Conservation (phyloP, 306 rosid species). For the Citrullus mucosospermus region DNA sequence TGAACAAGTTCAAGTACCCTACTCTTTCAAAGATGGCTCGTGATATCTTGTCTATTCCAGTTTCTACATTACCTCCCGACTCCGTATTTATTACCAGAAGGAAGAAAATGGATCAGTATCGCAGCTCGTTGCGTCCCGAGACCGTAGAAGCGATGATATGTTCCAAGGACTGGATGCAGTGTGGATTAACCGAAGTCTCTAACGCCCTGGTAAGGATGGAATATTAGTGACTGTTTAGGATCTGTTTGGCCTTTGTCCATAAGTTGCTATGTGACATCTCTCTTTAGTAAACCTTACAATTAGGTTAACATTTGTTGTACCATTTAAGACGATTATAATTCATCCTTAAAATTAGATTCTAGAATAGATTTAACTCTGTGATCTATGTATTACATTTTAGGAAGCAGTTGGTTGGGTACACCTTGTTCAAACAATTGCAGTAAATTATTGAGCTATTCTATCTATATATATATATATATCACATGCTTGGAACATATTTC, state of each 20-base stretch:
- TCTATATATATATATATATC: neutral
- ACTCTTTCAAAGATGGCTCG: constrained; percentile 94
- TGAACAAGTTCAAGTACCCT: constrained; percentile 82
- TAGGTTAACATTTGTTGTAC: constrained; percentile 6
- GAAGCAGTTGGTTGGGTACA: neutral
- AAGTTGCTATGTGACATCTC: neutral
- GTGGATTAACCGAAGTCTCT: constrained; percentile 31
- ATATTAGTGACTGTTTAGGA: constrained; percentile 24
- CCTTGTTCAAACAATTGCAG: neutral
- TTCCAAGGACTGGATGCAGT: constrained; percentile 90
- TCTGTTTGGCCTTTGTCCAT: neutral
- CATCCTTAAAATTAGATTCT: constrained; percentile 3
- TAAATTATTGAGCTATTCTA: neutral
- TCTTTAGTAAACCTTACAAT: neutral
- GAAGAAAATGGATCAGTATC: constrained; percentile 71
- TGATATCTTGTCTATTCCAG: constrained; percentile 65
- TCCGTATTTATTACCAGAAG: constrained; percentile 36
- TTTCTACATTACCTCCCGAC: constrained; percentile 45
- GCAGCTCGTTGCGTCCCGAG: constrained; percentile 73
- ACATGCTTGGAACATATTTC: neutral
- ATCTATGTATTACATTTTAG: neutral
- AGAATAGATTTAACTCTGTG: neutral
- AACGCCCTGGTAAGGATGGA: constrained; percentile 46
- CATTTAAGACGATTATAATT: constrained; percentile 4
- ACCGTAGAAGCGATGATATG: constrained; percentile 83